These are phyloP conservation scores for Tolypocladium inflatum DNA, from an alignment of 2,329 filamentous ascomycete species.

Conservation along the genomic window DNA sequence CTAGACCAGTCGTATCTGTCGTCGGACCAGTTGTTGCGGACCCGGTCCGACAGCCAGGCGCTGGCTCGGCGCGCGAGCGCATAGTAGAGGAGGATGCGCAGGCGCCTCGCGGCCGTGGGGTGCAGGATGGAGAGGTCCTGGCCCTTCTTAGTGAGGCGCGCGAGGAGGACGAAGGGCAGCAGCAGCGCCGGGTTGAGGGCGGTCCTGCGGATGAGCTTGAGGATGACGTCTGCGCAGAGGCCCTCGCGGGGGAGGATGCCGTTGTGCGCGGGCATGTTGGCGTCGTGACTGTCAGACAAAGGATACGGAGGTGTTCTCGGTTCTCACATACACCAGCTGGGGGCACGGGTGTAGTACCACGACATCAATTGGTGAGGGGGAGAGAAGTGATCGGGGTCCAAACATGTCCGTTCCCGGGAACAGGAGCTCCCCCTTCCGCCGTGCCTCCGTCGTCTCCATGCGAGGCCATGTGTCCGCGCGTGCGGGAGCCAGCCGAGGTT, in stretches of 20 bases:
- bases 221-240: constrained; percentile 51
- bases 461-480: neutral
- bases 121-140: constrained; percentile 43
- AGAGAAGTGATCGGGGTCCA: neutral
- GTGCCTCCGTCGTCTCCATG: neutral
- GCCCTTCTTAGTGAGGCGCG: constrained; percentile 54
- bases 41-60: constrained; percentile 21
- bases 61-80: constrained; percentile 16
- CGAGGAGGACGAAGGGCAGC: constrained; percentile 52
- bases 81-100: constrained; percentile 27
- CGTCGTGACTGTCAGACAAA: neutral
- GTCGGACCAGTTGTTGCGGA: constrained; percentile 24
- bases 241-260: constrained; percentile 46
- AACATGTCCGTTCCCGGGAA: neutral
- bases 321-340: neutral
- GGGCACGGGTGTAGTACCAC: neutral
- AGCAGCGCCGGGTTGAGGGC: constrained; percentile 55
- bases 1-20: constrained; percentile 52
- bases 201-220: constrained; percentile 47
- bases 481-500: constrained; percentile 2
- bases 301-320: neutral
- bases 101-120: constrained; percentile 36
- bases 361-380: neutral
- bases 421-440: neutral
- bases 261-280: constrained; percentile 32